Evolutionary conservation across 108 stramenopile species (phyloP), one percentile per base, ranked within the genome.

Genomic region (Pseudonitzschia delicatissima): DNA sequence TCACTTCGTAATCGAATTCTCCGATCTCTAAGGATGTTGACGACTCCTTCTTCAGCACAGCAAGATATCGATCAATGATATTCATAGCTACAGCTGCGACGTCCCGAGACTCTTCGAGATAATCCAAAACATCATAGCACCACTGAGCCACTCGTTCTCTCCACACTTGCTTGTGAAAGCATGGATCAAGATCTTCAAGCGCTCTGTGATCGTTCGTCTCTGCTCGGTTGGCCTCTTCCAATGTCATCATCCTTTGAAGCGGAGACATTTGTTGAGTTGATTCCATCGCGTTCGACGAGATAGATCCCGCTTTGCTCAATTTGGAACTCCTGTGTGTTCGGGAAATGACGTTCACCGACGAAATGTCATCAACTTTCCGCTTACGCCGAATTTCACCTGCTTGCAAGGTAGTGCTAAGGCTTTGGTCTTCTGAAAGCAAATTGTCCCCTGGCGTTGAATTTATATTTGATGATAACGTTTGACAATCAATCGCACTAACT

Each of bases 121-220:
- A 72, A 53, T 83, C 82, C 12, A 74, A 51, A 28, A 83, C 76
- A 64, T 77, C 68, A 59, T 77, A 83, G 64, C 53, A 74, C 82
- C 82, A 83, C 37, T 72, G 73, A 6, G 76, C 52, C 3, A 83
- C 73, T 40, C 53, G 64, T 42, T 78, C 71, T 35, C 82, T 73
- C 82, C 82, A 79, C 20, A 78, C 3, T 34, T 37, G 52, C 15
- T 29, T 50, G 23, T 62, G 59, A 40, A 26, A 59, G 26, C 45
- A 37, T 4, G 33, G 50, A 3, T 47, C n/a, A 21, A 15, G 5
- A 12, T 9, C 3, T 36, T 67, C 27, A 36, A 34, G 12, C 32
- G 52, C 66, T 26, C 17, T 35, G 34, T 67, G 36, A 36, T 67
- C 66, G 9, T 39, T 40, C 20, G 48, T 20, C 7, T 9, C 8